These are phyloP conservation scores for Globisporangium uncinulatum DNA, from an alignment of 352 stramenopile species.

Conservation along the genomic window DNA sequence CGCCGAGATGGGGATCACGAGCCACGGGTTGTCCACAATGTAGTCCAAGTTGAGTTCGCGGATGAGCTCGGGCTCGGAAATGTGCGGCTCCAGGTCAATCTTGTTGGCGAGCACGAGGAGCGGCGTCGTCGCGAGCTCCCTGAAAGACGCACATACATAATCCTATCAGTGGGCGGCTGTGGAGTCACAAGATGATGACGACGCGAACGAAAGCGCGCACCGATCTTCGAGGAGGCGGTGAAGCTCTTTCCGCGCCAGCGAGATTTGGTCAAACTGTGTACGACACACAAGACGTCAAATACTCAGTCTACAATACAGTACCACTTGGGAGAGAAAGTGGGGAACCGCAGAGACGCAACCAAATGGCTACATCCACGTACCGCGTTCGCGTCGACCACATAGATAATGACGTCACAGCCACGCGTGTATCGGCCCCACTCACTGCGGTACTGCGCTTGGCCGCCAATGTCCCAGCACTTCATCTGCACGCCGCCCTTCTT, in stretches of 20 bases:
- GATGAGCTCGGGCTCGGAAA: conserved; percentile 88
- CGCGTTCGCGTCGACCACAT: conserved; percentile 96
- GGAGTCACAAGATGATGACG: conserved; percentile 1
- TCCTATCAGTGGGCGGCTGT: neutral
- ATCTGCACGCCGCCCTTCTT: conserved; percentile 95
- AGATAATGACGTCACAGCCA: conserved; percentile 98
- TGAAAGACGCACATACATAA: conserved; percentile 9
- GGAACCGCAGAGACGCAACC: neutral
- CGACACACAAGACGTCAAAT: conserved; percentile 2
- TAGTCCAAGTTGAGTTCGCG: conserved; percentile 97
- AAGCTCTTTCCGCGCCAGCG: conserved; percentile 92
- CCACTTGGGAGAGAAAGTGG: neutral
- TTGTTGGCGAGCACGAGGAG: conserved; percentile 98
- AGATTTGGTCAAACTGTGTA: conserved; percentile 92
- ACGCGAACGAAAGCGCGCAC: conserved; percentile 28
- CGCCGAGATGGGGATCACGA: conserved; percentile 97
- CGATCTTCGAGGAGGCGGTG: conserved; percentile 93
- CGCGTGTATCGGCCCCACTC: conserved; percentile 94
- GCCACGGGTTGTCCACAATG: conserved; percentile 98
- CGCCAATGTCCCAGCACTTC: conserved; percentile 99
- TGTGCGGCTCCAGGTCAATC: conserved; percentile 96
- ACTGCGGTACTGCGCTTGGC: conserved; percentile 94
- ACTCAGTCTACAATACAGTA: neutral
- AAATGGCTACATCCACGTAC: conserved; percentile 32
- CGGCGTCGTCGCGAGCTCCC: conserved; percentile 88